Evolutionary conservation across 192 early-diverging fungal species (phyloP), one percentile per base, ranked within the genome.

Genomic region (Helicostylum pulchrum): DNA sequence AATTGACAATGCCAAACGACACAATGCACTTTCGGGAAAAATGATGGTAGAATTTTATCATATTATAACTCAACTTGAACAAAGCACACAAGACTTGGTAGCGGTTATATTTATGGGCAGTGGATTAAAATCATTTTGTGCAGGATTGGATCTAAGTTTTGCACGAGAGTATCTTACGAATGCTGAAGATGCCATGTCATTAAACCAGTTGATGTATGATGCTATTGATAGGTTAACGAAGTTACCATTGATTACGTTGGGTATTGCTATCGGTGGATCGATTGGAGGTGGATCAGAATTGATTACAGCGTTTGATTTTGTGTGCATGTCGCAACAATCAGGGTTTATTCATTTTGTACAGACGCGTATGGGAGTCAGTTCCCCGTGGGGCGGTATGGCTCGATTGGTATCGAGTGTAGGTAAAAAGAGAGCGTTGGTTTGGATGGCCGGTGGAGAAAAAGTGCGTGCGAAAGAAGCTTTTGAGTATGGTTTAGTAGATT

Each of bases 221-320:
- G 82, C 78, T 19, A 57, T 90, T 12, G 67, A 78, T 0, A 67
- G 77, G 9, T 75, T 90, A 49, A 49, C 75, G 44, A 67, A 71
- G 1, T 68, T 90, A 15, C 83, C 85, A 9, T 50, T 88, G 20
- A 58, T 90, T 2, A 75, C 88, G 12, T 70, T 87, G 10, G 87
- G 85, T 4, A 79, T 83, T 0, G 76, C 88, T 15, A 77, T 83
- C 30, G 82, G 83, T 43, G 72, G 77, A n/a, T 85, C 87, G 30
- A 71, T 90, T 17, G 88, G 87, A 8, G 88, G 87, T 11, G 88
- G 88, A 1, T 83, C 85, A 3, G 88, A 90, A 56, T 66, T 88
- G 46, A 74, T 81, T 1, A 80, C 83, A 5, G 80, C 78, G 12
- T 83, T 80, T 69, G 88, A 90, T 48, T 73, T 81, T 58, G 65